Percentiles rank a stretch among this genome's conserved stretches.
phyloP scores from a whole-genome alignment of 176 grass and related monocot species.

The Hsuehochloa calcarea region DNA sequence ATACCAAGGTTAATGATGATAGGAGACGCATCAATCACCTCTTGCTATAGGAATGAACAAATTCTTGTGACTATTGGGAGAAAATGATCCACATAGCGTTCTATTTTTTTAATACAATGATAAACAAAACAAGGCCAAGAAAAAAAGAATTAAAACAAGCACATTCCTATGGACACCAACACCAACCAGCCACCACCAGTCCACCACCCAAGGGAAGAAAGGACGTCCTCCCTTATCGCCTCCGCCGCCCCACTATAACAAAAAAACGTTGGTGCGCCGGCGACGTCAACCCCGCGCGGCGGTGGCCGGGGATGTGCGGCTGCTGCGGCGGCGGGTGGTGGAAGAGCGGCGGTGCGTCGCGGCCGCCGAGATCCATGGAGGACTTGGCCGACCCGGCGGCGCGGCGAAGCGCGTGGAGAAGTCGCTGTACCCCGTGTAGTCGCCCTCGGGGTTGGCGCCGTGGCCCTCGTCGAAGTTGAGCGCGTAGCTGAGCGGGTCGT shows the following conservation, averaged over 20 bases:
- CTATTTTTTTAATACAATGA: not conserved
- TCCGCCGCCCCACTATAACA: constrained; percentile 19
- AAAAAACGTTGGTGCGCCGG: not conserved
- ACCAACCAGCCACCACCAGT: constrained; percentile 8
- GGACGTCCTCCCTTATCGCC: constrained; percentile 47
- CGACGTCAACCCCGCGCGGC: not conserved
- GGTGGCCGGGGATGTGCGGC: not conserved
- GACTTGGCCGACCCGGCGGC: constrained; percentile 33
- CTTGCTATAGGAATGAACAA: not conserved
- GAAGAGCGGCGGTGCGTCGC: constrained; percentile 53
- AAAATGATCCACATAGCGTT: not conserved
- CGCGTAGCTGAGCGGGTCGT: constrained; percentile 89
- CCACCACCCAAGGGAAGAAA: constrained; percentile 27
- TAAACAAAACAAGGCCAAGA: not conserved
- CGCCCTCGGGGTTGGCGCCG: constrained; percentile 43
- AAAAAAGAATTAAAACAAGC: not conserved
- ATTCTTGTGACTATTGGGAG: not conserved
- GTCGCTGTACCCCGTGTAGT: constrained; percentile 48
- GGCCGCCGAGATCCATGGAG: constrained; percentile 62
- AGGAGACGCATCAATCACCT: not conserved
- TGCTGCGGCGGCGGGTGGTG: not conserved
- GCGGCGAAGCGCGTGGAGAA: constrained; percentile 71
- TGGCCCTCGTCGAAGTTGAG: constrained; percentile 90
- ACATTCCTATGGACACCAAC: constrained; percentile 8
- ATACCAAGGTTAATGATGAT: not conserved